Conservation (phyloP, 306 rosid species). For the Gastrolobium villosum region DNA sequence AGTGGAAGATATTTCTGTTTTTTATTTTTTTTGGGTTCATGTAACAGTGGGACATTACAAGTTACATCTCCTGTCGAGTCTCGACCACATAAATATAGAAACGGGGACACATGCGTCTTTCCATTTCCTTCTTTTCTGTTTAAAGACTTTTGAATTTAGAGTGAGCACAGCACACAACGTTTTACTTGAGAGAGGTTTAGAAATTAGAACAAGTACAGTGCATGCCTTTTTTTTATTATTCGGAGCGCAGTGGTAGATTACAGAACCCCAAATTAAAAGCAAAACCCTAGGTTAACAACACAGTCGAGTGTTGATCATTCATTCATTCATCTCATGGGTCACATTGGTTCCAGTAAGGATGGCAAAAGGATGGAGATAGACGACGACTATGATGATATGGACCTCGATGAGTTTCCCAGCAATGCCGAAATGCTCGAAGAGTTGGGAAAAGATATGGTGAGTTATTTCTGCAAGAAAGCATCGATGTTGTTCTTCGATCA, state of each 20-base stretch:
- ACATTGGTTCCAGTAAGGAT: slow-evolving; percentile 65
- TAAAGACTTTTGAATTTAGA: too few relatives aligned
- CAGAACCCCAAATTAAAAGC: background rate
- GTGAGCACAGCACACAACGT: background rate
- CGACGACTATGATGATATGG: slow-evolving; percentile 39
- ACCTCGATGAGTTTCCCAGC: slow-evolving; percentile 26
- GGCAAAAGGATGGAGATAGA: slow-evolving; percentile 35
- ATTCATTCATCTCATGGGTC: slow-evolving; percentile 49
- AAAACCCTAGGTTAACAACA: slow-evolving; percentile 1
- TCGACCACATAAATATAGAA: too few relatives aligned
- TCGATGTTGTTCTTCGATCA: slow-evolving; percentile 65
- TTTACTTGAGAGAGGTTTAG: too few relatives aligned
- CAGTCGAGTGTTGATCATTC: background rate
- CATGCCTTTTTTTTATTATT: background rate
- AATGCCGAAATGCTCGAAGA: slow-evolving; percentile 50
- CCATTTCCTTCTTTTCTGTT: background rate
- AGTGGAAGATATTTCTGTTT: too few relatives aligned
- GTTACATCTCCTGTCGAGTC: too few relatives aligned
- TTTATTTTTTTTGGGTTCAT: too few relatives aligned
- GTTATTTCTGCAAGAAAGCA: slow-evolving; percentile 62
- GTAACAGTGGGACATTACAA: too few relatives aligned
- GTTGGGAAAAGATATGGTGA: slow-evolving; percentile 52
- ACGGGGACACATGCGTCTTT: slow-evolving; percentile 46
- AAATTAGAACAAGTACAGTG: too few relatives aligned
- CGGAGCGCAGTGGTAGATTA: background rate